Percentiles rank a stretch among this genome's conserved stretches.
Conservation (phyloP, 2,329 filamentous ascomycete genomes). For the Fusarium pseudograminearum region DNA sequence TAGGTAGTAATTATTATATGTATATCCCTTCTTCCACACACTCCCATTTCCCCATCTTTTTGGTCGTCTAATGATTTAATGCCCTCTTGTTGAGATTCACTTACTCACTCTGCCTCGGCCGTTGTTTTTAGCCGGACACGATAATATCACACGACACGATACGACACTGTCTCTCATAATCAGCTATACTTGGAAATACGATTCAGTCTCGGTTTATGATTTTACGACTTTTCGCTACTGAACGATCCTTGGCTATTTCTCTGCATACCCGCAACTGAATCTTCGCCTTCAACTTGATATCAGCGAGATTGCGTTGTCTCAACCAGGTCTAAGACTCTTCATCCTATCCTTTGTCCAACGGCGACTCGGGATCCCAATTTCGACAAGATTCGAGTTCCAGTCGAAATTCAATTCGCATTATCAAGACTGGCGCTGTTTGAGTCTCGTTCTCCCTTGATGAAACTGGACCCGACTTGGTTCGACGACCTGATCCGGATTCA, state of each 20-base stretch:
- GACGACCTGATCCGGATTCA: neutral
- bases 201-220: constrained; percentile 23
- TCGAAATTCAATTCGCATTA: constrained; percentile 15
- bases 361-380: constrained; percentile 18
- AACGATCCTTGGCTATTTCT: constrained; percentile 35
- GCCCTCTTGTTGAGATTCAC: constrained; percentile 18
- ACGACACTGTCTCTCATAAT: constrained; percentile 11
- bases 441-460: constrained; percentile 32
- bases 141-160: constrained; percentile 14
- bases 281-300: constrained; percentile 23
- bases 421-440: constrained; percentile 5
- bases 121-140: constrained; percentile 18
- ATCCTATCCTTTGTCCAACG: constrained; percentile 25
- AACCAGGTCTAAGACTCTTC: constrained; percentile 34
- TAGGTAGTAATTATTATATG: neutral
- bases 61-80: constrained; percentile 15
- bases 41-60: neutral
- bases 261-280: constrained; percentile 28
- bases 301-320: constrained; percentile 40
- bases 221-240: constrained; percentile 29
- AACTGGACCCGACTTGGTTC: neutral
- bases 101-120: constrained; percentile 18
- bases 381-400: constrained; percentile 29
- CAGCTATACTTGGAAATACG: constrained; percentile 12
- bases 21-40: constrained; percentile 30